Evolutionary conservation across 2,329 filamentous ascomycete genomes (phyloP).

Genomic region (Simplicillium sp.): DNA sequence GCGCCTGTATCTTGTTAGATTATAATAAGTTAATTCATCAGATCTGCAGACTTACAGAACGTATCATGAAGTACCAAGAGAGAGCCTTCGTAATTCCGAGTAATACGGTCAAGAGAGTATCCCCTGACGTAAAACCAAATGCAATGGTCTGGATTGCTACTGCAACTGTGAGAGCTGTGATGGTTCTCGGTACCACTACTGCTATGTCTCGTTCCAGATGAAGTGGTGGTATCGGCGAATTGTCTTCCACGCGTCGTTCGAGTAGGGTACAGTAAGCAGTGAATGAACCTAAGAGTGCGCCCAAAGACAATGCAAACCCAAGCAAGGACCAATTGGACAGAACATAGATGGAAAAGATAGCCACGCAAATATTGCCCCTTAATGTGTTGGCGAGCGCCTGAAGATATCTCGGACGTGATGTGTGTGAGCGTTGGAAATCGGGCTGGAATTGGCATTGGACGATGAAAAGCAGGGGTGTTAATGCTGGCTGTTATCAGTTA

Average conservation of each 20-base stretch:
- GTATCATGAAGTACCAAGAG: constrained; percentile 24
- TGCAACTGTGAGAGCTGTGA: constrained; percentile 3
- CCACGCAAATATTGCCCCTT: not conserved
- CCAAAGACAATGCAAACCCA: not conserved
- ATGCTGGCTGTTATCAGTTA: constrained; percentile 9
- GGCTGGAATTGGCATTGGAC: constrained; percentile 1
- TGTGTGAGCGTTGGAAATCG: not conserved
- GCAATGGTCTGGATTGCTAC: constrained; percentile 13
- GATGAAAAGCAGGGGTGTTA: constrained; percentile 14
- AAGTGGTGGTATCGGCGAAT: too few species aligned
- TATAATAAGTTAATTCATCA: fast-evolving
- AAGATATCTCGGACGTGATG: not conserved
- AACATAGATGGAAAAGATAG: not conserved
- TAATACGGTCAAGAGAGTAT: constrained; percentile 8
- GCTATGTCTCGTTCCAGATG: too few species aligned
- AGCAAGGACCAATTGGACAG: not conserved
- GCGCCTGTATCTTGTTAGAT: constrained; percentile 13
- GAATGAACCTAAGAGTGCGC: not conserved
- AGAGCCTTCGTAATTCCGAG: constrained; percentile 19
- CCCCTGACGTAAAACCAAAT: constrained; percentile 13
- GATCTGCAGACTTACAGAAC: constrained; percentile 15
- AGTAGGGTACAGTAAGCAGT: too few species aligned
- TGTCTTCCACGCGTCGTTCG: too few species aligned
- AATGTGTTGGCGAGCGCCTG: too few species aligned
- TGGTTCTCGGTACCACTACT: too few species aligned